Percentiles rank a stretch among this genome's conserved stretches.
Evolutionary conservation across 306 rosid species (phyloP).

Genomic region (Vachellia collinsii): DNA sequence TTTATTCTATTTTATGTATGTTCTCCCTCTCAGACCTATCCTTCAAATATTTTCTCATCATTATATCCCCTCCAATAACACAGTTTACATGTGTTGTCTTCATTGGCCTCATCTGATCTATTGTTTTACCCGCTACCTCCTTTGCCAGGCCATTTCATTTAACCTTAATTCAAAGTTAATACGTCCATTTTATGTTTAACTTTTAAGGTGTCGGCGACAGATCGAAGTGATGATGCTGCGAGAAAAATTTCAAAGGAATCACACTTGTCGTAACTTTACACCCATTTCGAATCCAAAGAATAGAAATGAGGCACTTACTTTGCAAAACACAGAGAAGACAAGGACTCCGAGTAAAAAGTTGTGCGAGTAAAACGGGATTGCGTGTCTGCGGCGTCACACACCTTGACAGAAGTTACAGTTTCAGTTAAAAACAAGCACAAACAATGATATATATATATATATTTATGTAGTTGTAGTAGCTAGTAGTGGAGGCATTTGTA

Average conservation of each 20-base stretch:
- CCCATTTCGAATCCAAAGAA: neutral
- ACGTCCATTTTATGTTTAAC: neutral
- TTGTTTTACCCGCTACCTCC: neutral
- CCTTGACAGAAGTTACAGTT: neutral
- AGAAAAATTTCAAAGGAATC: neutral
- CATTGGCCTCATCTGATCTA: neutral
- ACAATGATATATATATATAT: neutral
- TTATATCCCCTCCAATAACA: neutral
- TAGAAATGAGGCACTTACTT: neutral
- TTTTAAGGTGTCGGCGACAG: neutral
- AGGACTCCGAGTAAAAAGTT: neutral
- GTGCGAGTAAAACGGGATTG: neutral
- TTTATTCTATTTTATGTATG: neutral
- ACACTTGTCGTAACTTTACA: neutral
- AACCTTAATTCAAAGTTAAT: neutral
- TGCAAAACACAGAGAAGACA: slow-evolving; percentile 9
- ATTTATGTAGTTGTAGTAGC: neutral
- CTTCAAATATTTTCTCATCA: neutral
- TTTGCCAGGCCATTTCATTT: neutral
- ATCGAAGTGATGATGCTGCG: neutral
- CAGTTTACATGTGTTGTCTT: neutral
- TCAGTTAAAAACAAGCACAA: neutral
- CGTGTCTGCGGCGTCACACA: neutral
- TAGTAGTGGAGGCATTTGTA: neutral
- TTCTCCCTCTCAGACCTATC: neutral